Evolutionary conservation across 768 basidiomycete genomes (phyloP).

Genomic region (Psilocybe subaeruginosa): DNA sequence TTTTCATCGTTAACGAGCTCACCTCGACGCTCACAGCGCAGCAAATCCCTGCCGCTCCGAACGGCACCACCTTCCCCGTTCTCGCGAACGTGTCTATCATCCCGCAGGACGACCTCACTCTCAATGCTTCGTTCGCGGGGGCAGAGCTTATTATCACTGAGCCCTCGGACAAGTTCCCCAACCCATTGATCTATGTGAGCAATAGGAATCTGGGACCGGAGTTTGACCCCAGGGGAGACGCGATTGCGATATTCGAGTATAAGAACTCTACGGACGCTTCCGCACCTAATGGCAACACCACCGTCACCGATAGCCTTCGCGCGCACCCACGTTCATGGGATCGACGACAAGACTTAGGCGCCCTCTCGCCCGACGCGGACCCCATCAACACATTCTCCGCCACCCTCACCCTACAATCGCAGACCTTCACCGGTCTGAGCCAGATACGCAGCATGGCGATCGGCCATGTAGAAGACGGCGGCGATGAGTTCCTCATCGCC

Average conservation of each 20-base stretch:
- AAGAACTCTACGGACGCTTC: conserved; percentile 23
- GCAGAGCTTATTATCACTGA: conserved; percentile 63
- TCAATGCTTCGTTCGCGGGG: conserved; percentile 42
- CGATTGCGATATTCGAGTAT: conserved; percentile 61
- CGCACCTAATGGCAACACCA: conserved; percentile 3
- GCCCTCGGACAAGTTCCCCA: conserved; percentile 43
- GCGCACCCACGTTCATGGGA: conserved; percentile 5
- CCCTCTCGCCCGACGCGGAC: neutral
- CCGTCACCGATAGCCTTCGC: neutral
- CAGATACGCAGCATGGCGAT: conserved; percentile 68
- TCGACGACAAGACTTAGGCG: neutral
- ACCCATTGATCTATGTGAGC: conserved; percentile 61
- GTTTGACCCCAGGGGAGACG: conserved; percentile 54
- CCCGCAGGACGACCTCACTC: conserved; percentile 28
- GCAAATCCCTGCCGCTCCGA: conserved; percentile 49
- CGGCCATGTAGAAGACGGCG: conserved; percentile 42
- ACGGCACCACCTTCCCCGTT: conserved; percentile 49
- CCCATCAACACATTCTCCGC: conserved; percentile 16
- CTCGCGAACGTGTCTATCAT: conserved; percentile 53
- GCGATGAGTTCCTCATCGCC: conserved; percentile 46
- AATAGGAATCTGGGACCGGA: conserved; percentile 55
- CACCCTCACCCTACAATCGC: conserved; percentile 34
- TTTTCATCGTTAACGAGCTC: conserved; percentile 56
- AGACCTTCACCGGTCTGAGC: conserved; percentile 63
- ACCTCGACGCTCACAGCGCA: conserved; percentile 61